Base-by-base conservation (phyloP, 2,329 filamentous ascomycete species). In the Ceratocystis alfenasii region DNA sequence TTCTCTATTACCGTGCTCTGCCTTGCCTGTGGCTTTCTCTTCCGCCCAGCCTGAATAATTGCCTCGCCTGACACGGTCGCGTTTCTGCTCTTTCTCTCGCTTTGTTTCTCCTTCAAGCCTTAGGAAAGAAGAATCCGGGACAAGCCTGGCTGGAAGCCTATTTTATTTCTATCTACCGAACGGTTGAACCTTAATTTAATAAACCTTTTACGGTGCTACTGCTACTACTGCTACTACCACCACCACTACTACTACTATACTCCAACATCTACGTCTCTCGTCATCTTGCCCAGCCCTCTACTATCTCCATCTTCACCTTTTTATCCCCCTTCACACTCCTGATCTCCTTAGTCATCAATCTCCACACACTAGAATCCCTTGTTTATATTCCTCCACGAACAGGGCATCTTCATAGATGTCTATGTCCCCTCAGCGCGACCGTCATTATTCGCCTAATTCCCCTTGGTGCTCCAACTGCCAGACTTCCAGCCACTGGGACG, bases 11-110 rank as follows among this genome's bases (percentile, higher is more conserved):
- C 20, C 8, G 7, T n/a, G 15, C 8, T 22, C 46, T 50, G 46
- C 46, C 22, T 22, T 20, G 46, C 7, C 33, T 36, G 33, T 50
- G 45, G 45, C 45, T 48, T 20, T 48, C 15, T 17, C 45, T 48
- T 8, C 12, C 5, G 17, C 22, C 30, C 53, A 28, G 53, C 7
- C 53, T 57, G 6, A 17, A 33, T 12, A 33, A 33, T 22, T 57
- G 53, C 53, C 25, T 57, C 25, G 53, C 53, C 22, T 30, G 25
- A 57, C 53, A 57, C 53, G 53, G 53, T 57, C 53, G 53, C 53
- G 53, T 15, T n/a, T 57, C 22, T 44, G 8, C 22, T 62, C 22
- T 44, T 33, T 61, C 17, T 61, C 59, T 41, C 59, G 17, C 30
- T n/a, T 17, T 61, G 10, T 45, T 33, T 61, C 59, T 61, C 33